Conservation (phyloP, 2,329 filamentous ascomycete genomes). For the Berkeleyomyces basicola region DNA sequence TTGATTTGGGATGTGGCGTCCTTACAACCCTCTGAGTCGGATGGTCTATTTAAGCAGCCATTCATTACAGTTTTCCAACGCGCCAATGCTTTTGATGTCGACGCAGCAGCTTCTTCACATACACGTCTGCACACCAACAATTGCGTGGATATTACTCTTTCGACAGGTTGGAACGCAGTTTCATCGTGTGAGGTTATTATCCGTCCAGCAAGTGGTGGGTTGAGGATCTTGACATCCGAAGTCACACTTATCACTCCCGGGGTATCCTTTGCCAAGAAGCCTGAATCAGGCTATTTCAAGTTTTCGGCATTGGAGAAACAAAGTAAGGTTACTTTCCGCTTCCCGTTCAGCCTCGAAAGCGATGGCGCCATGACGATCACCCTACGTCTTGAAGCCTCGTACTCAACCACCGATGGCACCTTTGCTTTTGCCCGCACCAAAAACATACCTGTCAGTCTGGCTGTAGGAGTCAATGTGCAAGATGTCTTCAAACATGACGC, state of each 20-base stretch:
- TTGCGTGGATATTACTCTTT: conserved; percentile 56
- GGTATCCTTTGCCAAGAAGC: conserved; percentile 28
- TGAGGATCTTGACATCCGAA: conserved; percentile 46
- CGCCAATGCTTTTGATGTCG: conserved; percentile 49
- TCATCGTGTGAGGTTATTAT: conserved; percentile 42
- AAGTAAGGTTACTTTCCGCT: conserved; percentile 38
- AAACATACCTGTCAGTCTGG: conserved; percentile 55
- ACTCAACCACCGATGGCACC: conserved; percentile 47
- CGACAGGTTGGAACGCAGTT: conserved; percentile 58
- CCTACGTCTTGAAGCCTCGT: conserved; percentile 59
- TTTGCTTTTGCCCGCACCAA: conserved; percentile 45
- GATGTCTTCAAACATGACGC: conserved; percentile 77
- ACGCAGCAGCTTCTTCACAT: conserved; percentile 46
- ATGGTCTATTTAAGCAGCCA: conserved; percentile 38
- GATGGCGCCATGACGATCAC: conserved; percentile 39
- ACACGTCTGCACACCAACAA: conserved; percentile 69
- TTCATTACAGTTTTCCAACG: conserved; percentile 60
- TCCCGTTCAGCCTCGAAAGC: conserved; percentile 68
- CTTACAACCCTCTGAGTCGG: conserved; percentile 29
- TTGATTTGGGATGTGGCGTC: conserved; percentile 48
- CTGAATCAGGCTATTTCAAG: conserved; percentile 36
- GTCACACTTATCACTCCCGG: conserved; percentile 31
- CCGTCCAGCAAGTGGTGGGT: conserved; percentile 46
- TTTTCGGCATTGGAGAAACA: conserved; percentile 31
- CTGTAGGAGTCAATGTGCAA: conserved; percentile 88